Base-by-base conservation (phyloP, 495 filamentous ascomycete species). In the Xylaria flabelliformis region DNA sequence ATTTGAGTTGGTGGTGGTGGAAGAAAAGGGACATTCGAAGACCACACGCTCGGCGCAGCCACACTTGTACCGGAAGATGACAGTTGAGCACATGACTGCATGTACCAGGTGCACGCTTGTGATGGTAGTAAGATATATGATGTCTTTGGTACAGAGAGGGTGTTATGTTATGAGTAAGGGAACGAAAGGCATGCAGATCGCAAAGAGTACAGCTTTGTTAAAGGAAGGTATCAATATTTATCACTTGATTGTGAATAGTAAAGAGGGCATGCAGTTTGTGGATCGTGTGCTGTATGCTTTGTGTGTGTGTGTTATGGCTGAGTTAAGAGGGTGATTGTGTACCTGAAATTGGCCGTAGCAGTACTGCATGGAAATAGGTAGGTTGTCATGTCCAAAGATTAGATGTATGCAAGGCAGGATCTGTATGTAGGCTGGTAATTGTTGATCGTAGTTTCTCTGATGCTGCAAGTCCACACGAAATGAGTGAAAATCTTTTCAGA, bases 21-120 rank as follows among this genome's bases (percentile, higher is more conserved):
- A 67, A 19, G 69, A 66, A 39, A 67, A 72, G 24, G 70, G 72
- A 32, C 77, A 79, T 29, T 75, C 59, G 65, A 77, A 79, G 13
- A 64, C 64, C 19, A 71, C 64, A 24, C 7, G 53, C 48, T 77
- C 70, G 59, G 44, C 24, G 42, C 75, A 79, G 46, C 77, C 75
- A 65, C 77, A 79, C 19, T 64, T 68, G 62, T 79, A 79, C 42
- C 21, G 51, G 67, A 75, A 79, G 3, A 32, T 46, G 34, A 79
- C 67, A 1, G 67, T 63, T 10, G 66, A 73, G 36, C 77, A 79
- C 77, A 79, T 79, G n/a, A 59, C 12, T 64, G 34, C 10, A 2
- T 46, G 21, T 61, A 34, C 58, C 12, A 8, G 34, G 58, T 7
- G 34, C 24, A 3, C 39, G 41, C 41, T 48, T 48, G 42, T n/a